Evolutionary conservation across 1,284 basidiomycete genomes (phyloP), one percentile per base, ranked within the genome.

Genomic region (Testicularia cyperi): DNA sequence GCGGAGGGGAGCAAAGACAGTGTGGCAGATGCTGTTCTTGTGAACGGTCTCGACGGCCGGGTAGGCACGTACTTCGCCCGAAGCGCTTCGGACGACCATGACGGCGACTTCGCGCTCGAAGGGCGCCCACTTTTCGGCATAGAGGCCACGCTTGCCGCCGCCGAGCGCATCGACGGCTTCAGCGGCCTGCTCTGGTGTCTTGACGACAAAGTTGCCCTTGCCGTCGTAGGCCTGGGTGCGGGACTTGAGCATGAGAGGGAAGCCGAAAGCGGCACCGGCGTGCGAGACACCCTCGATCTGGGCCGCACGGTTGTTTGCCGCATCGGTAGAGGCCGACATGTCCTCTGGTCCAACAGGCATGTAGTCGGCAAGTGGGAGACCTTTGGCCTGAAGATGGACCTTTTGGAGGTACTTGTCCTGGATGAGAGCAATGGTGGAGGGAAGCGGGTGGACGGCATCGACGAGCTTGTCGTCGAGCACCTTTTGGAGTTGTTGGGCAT

Each of bases 321-420:
- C 78, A 2, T 85, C 83, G 3, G 65, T 63, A 4, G 71, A 70
- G 19, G 74, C 67, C 2, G 51, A 37, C 44, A 53, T 44, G 15
- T 77, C 70, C 0, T 91, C 83, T 1, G 78, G 72, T 2, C 84
- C 65, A 60, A 54, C 68, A 32, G 53, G 49, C 24, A 67, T 42
- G 30, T 87, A 97, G 10, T 86, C 84, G 0, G 87, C 87, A 2
- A 96, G 82, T 0, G 91, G 86, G 35, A 87, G 35, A 6, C 49
- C 60, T 13, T 58, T 47, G 28, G 13, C 38, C 12, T 48, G 44
- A 32, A 76, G 65, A 72, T 92, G 87, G 44, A 82, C 79, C 79
- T 98, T 97, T 77, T 98, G 94, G 8, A 81, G 79, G 77, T 86
- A 88, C 80, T 98, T 99, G 82, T 99, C 92, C 79, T 98, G 95